These are phyloP conservation scores for Malassezia globosa DNA, from an alignment of 1,284 basidiomycete species.

Conservation along the genomic window DNA sequence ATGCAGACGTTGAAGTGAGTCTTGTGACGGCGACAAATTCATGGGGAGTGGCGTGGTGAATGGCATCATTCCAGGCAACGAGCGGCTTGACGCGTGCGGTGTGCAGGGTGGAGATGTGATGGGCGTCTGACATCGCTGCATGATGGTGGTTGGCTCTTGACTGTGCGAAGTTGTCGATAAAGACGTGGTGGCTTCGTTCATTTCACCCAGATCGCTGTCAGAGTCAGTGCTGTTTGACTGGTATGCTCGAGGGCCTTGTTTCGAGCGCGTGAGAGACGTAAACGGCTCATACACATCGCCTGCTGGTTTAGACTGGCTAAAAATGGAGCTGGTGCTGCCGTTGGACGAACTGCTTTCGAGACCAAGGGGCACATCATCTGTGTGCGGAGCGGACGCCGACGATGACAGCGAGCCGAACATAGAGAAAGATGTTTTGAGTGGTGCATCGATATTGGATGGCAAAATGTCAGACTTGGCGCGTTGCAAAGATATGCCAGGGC, in stretches of 20 bases:
- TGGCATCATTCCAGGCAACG: neutral
- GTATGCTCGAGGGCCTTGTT: neutral
- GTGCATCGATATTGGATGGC: neutral
- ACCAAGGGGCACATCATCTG: conserved; percentile 5
- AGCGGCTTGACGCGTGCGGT: neutral
- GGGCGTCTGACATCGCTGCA: neutral
- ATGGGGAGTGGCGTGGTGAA: neutral
- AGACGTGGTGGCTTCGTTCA: neutral
- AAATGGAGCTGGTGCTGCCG: conserved; percentile 7
- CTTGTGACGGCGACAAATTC: conserved; percentile 1
- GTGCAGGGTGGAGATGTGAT: conserved; percentile 1
- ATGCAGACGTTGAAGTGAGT: neutral
- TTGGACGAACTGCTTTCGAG: conserved; percentile 14
- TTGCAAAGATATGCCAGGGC: neutral
- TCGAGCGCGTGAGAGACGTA: no score
- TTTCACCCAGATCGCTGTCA: conserved; percentile 9
- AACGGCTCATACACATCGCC: no score
- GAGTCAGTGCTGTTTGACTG: conserved; percentile 1
- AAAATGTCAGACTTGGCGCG: neutral
- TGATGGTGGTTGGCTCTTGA: no score
- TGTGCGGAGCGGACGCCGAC: conserved; percentile 2
- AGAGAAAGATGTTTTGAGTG: neutral
- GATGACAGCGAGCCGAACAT: neutral
- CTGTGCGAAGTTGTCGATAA: no score
- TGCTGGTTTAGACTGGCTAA: conserved; percentile 1